phyloP scores from a whole-genome alignment of 768 basidiomycete species.

The Leccinum variicolor region DNA sequence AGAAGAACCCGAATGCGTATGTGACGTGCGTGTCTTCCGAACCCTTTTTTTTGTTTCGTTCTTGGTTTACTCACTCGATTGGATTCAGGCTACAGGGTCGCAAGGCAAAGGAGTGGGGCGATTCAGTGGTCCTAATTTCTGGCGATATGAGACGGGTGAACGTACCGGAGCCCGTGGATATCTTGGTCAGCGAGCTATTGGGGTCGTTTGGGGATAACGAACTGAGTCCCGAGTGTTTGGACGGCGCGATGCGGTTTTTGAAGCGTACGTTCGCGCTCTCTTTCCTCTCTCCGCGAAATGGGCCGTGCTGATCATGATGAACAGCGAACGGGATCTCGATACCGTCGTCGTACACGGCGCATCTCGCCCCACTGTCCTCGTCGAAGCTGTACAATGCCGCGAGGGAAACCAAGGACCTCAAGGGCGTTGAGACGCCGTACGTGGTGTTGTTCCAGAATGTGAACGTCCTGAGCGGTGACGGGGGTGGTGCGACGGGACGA shows the following conservation, averaged over 20 bases:
- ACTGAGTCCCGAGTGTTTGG: conserved; percentile 95
- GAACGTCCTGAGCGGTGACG: conserved; percentile 80
- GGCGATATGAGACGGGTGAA: conserved; percentile 91
- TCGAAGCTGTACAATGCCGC: conserved; percentile 91
- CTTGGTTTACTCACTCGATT: conserved; percentile 11
- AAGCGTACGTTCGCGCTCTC: conserved; percentile 55
- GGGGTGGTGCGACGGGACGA: conserved; percentile 54
- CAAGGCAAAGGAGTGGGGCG: conserved; percentile 78
- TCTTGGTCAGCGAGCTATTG: conserved; percentile 91
- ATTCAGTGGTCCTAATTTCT: conserved; percentile 75
- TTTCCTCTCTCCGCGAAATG: neutral
- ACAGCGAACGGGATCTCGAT: conserved; percentile 92
- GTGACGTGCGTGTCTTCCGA: conserved; percentile 67
- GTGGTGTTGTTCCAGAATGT: conserved; percentile 98
- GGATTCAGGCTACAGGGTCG: conserved; percentile 74
- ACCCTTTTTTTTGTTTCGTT: conserved; percentile 4
- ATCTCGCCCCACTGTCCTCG: conserved; percentile 91
- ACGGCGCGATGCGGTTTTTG: conserved; percentile 91
- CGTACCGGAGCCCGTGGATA: conserved; percentile 85
- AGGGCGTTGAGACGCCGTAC: conserved; percentile 90
- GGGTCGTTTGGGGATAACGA: conserved; percentile 99
- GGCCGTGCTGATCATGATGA: conserved; percentile 9
- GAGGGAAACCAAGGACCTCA: conserved; percentile 57
- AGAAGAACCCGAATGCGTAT: conserved; percentile 95
- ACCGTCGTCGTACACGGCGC: conserved; percentile 92